A percentile compares a stretch with the other conserved stretches of the same genome.
Evolutionary conservation across 2,329 filamentous ascomycete genomes (phyloP).

Genomic region (Xylaria sp.): DNA sequence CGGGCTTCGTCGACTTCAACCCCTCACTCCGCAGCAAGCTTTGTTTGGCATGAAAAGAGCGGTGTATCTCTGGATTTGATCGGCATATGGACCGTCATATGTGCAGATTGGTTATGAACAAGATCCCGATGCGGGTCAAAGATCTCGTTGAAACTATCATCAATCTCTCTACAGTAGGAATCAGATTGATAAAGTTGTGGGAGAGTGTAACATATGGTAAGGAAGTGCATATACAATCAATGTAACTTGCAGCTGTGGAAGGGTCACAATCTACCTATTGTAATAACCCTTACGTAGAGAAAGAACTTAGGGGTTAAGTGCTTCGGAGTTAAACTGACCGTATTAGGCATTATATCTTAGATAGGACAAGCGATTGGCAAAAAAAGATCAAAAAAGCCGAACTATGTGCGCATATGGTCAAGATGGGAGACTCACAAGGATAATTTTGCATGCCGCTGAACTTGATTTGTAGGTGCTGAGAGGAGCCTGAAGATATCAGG

Average conservation of each 20-base stretch:
- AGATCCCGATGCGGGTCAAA: not conserved
- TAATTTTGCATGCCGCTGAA: not conserved
- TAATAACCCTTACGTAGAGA: not conserved
- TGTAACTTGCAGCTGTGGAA: not conserved
- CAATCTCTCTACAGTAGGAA: not conserved
- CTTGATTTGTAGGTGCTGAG: not conserved
- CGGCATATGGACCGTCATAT: not conserved
- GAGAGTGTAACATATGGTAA: not conserved
- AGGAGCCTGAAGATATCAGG: no score
- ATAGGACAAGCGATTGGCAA: not conserved
- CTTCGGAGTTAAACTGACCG: not conserved
- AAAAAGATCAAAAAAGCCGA: not conserved
- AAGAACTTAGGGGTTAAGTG: not conserved
- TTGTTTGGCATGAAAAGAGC: slow-evolving; percentile 6
- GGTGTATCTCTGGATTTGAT: slow-evolving; percentile 14
- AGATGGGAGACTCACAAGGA: not conserved
- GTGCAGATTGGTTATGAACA: not conserved
- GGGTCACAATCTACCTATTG: not conserved
- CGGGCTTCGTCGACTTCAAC: slow-evolving; percentile 3
- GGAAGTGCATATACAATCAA: not conserved
- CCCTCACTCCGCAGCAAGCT: not conserved
- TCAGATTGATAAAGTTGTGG: not conserved
- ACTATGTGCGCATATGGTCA: not conserved
- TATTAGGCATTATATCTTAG: not conserved
- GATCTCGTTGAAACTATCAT: not conserved